These are phyloP conservation scores for Gossypium davidsonii DNA, from an alignment of 441 rosid species.

Conservation along the genomic window DNA sequence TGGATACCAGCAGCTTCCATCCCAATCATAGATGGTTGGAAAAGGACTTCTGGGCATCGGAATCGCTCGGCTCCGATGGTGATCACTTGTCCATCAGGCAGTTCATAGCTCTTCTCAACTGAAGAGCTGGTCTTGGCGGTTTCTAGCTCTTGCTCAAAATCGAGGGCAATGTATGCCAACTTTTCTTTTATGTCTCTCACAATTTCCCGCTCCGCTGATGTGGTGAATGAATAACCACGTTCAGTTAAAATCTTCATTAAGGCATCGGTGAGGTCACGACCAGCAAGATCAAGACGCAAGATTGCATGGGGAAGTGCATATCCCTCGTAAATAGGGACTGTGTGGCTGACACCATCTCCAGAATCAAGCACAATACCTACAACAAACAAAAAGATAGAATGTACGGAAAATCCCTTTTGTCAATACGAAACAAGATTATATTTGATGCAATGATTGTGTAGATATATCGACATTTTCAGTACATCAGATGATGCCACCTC, in stretches of 20 bases:
- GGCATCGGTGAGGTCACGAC: slow-evolving; percentile 30
- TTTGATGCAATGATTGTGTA: too few relatives aligned
- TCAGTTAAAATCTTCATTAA: slow-evolving; percentile 30
- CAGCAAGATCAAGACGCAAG: slow-evolving; percentile 33
- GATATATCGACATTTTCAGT: too few relatives aligned
- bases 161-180: slow-evolving; percentile 30
- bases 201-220: slow-evolving; percentile 27
- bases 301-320: slow-evolving; percentile 32
- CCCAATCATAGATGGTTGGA: slow-evolving; percentile 33
- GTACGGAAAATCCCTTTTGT: neutral
- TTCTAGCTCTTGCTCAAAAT: slow-evolving; percentile 29
- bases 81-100: slow-evolving; percentile 33
- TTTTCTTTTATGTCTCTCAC: slow-evolving; percentile 33
- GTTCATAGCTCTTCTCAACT: slow-evolving; percentile 30
- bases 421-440: neutral
- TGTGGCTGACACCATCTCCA: slow-evolving; percentile 35
- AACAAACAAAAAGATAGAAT: neutral
- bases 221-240: slow-evolving; percentile 31
- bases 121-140: slow-evolving; percentile 27
- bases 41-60: slow-evolving; percentile 31
- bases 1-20: slow-evolving; percentile 35
- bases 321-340: slow-evolving; percentile 31
- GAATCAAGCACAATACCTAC: slow-evolving; percentile 32
- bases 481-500: too few relatives aligned
- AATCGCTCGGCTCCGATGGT: slow-evolving; percentile 29